Evolutionary conservation across 805 yeast species (phyloP), one percentile per base, ranked within the genome.

Genomic region (Yamadazyma phyllophila): DNA sequence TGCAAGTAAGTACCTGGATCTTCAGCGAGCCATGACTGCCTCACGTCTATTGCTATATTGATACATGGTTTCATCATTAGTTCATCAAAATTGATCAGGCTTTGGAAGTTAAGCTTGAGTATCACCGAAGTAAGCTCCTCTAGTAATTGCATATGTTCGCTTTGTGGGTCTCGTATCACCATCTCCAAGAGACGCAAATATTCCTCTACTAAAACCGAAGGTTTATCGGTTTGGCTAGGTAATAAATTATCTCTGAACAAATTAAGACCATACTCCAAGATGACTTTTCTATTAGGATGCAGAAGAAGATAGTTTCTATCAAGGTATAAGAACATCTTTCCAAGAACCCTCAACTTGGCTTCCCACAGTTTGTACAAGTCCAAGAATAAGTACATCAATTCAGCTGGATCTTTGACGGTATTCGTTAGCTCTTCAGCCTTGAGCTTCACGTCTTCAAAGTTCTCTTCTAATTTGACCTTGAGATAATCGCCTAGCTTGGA

Each of bases 241-340:
- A 9, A 58, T 40, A 2, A 52, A 31, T 43, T 51, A 10, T 58
- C 52, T 3, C 57, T 46, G 35, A 61, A 58, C n/a, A 59, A 46
- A 10, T 39, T 46, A 8, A 54, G 34, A 1, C 73, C 72, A 36
- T 46, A 49, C 39, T 60, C 56, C 29, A 54, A 29, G 7, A 69
- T 65, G 39, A 59, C 54, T 20, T 49, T 46, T 40, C 60, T 61
- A n/a, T 49, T 47, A 3, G 67, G 63, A 43, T 68, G 73, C 29
- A 54, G 65, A 32, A 58, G 51, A 11, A 70, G 57, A 43, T 71
- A 71, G 14, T 60, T 53, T 32, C 67, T 49, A 53, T 71, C 76
- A 39, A 69, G 48, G 41, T 65, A 69, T 4, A 69, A 46, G 41
- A 67, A 71, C 16, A 69, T 43, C 48, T 63, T 65, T 36, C 59